Conservation (phyloP, 257 asterid species). For the Nicotiana tabacum region DNA sequence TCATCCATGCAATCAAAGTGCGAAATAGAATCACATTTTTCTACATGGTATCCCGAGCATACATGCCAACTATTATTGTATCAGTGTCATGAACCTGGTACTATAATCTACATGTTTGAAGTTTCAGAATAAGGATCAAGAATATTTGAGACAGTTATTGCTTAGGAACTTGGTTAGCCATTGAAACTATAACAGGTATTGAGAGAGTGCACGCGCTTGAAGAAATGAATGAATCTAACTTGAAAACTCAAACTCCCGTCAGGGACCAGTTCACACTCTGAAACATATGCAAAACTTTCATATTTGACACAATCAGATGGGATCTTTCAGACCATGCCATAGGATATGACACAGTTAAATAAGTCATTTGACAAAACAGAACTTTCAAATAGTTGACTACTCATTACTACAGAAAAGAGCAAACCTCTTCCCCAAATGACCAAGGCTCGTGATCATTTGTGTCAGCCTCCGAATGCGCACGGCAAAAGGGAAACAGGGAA, state of each 20-base stretch:
- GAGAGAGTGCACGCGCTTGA: background rate
- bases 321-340: background rate
- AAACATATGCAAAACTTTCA: background rate
- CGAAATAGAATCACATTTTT: background rate
- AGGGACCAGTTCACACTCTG: background rate
- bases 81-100: background rate
- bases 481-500: conserved; percentile 90
- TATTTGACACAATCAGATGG: background rate
- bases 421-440: conserved; percentile 96
- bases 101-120: background rate
- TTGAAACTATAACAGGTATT: background rate
- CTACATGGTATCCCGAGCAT: background rate
- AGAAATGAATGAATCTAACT: background rate
- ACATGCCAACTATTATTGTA: background rate
- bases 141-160: background rate
- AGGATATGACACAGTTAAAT: background rate
- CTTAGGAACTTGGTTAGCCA: background rate
- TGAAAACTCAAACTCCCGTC: background rate
- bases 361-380: background rate
- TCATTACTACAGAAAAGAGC: conserved; percentile 14
- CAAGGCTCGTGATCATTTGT: conserved; percentile 92
- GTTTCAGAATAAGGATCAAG: background rate
- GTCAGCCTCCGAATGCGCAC: conserved; percentile 86
- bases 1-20: background rate
- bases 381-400: background rate